Percentiles rank a stretch among this genome's conserved stretches.
Evolutionary conservation across 176 grass and related monocot species (phyloP).

Genomic region (Oryza glaberrima): DNA sequence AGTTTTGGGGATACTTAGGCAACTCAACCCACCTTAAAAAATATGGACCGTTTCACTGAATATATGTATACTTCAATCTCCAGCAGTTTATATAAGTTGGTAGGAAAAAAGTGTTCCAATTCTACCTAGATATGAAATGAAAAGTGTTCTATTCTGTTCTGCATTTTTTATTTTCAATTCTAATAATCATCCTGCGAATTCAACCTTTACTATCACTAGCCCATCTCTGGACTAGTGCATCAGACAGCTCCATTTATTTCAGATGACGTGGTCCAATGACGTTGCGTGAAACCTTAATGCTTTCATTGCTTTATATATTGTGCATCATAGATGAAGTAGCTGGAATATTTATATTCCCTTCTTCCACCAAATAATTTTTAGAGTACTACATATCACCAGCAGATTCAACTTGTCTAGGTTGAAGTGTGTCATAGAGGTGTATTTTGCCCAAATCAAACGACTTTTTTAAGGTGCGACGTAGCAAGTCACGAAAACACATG

Average conservation of each 20-base stretch:
- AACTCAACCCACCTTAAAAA: not conserved
- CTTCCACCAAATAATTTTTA: not conserved
- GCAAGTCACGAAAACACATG: no score
- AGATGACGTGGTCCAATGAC: no score
- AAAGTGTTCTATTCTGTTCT: not conserved
- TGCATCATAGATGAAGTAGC: no score
- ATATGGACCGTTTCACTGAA: slow-evolving; percentile 10
- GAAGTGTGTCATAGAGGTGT: not conserved
- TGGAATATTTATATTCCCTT: no score
- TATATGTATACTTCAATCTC: not conserved
- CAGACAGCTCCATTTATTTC: no score
- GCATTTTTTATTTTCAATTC: not conserved
- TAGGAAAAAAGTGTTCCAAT: not conserved
- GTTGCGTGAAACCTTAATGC: no score
- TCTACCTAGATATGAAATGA: not conserved
- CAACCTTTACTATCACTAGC: not conserved
- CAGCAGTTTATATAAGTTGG: not conserved
- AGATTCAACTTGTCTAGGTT: not conserved
- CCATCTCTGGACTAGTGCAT: no score
- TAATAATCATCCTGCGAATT: not conserved
- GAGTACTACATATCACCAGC: not conserved
- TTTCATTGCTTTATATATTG: no score
- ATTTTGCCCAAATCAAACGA: no score
- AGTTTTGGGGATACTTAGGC: not conserved
- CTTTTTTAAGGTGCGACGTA: no score